phyloP scores from a whole-genome alignment of 2,329 filamentous ascomycete genomes.

The Atkinsonella hypoxylon region DNA sequence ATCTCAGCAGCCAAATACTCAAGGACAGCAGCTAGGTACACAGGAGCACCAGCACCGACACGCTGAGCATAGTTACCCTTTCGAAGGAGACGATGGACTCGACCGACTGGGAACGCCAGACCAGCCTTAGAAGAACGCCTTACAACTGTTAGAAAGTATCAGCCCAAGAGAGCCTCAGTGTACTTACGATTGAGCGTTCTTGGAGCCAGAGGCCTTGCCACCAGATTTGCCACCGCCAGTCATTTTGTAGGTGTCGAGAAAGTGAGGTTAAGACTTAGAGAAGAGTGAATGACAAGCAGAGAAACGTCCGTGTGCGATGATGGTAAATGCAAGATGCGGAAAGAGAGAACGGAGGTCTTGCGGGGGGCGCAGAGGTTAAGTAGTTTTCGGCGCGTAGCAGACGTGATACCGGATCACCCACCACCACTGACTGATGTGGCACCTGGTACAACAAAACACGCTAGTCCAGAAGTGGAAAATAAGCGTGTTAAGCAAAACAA shows the following conservation, averaged over 20 bases:
- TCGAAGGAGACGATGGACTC: constrained; percentile 97
- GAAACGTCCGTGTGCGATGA: constrained; percentile 24
- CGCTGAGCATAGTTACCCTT: constrained; percentile 99
- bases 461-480: constrained; percentile 24
- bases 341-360: constrained; percentile 23
- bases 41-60: constrained; percentile 95
- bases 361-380: constrained; percentile 40
- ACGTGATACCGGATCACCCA: constrained; percentile 40
- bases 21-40: constrained; percentile 93
- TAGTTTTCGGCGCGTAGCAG: constrained; percentile 39
- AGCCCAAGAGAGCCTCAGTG: background rate
- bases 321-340: constrained; percentile 23
- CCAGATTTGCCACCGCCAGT: constrained; percentile 99
- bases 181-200: constrained; percentile 98
- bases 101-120: constrained; percentile 96
- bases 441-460: constrained; percentile 5
- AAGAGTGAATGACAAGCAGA: constrained; percentile 1
- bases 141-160: background rate
- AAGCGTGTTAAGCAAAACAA: constrained; percentile 9
- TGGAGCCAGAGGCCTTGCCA: constrained; percentile 97
- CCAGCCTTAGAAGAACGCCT: constrained; percentile 99
- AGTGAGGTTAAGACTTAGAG: constrained; percentile 10
- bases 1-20: constrained; percentile 99
- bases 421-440: constrained; percentile 2
- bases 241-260: constrained; percentile 61